Percentiles rank a stretch among this genome's conserved stretches.
Conservation (phyloP, 2,329 filamentous ascomycete species). For the Claviceps paspali region DNA sequence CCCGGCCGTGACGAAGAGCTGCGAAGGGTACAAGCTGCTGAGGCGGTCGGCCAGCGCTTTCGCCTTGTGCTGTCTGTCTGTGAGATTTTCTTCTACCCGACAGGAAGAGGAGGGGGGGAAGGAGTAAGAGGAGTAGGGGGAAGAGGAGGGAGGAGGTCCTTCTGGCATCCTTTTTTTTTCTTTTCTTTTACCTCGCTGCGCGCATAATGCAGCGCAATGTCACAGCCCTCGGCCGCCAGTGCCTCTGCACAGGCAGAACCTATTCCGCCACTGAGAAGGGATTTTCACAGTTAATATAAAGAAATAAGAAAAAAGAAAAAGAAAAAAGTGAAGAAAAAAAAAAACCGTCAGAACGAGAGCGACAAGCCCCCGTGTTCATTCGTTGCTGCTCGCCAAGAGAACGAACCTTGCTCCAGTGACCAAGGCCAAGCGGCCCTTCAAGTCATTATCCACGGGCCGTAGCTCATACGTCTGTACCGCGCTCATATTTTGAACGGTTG, state of each 20-base stretch:
- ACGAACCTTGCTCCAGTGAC: constrained; percentile 7
- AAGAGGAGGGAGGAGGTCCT: no score
- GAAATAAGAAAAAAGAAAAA: no score
- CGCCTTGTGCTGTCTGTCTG: no score
- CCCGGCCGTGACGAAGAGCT: constrained; percentile 1
- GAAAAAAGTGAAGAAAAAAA: no score
- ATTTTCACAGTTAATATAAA: no score
- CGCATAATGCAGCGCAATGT: constrained; percentile 5
- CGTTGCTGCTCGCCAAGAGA: not conserved
- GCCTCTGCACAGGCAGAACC: constrained; percentile 4
- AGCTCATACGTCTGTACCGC: not conserved
- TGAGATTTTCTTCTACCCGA: no score
- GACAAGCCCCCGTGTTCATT: no score
- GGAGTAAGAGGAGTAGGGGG: no score
- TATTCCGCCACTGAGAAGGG: constrained; percentile 5
- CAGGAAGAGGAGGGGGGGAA: no score
- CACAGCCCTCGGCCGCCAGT: constrained; percentile 5
- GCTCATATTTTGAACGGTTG: no score
- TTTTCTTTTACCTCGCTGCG: constrained; percentile 1
- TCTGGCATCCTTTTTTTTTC: no score
- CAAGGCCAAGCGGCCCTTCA: constrained; percentile 2
- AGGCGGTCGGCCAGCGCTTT: constrained; percentile 1
- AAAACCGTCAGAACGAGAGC: no score
- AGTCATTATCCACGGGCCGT: constrained; percentile 2
- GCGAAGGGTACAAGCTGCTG: constrained; percentile 1